Percentiles rank a stretch among this genome's conserved stretches.
These are phyloP conservation scores for Plasmodium chabaudi DNA, from an alignment of 169 alveolate genomes.

Conservation along the genomic window DNA sequence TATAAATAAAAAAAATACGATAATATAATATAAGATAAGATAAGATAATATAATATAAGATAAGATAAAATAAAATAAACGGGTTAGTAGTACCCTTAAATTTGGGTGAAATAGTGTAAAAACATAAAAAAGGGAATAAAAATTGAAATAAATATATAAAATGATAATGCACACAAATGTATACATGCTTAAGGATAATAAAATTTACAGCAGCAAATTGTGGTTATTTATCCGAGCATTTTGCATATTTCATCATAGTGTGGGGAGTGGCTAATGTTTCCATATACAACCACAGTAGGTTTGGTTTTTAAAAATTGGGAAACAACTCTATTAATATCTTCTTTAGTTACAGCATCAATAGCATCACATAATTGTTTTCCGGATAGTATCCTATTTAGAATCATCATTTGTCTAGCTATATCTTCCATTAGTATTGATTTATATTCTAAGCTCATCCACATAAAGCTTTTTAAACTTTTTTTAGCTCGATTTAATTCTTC, in stretches of 20 bases:
- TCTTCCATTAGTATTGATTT: conserved; percentile 88
- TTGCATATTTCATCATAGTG: conserved; percentile 85
- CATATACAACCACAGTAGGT: conserved; percentile 88
- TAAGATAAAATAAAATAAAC: no score
- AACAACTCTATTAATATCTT: conserved; percentile 81
- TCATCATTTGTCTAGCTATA: conserved; percentile 88
- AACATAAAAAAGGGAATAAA: background rate
- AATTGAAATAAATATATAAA: no score
- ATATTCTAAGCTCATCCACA: conserved; percentile 88
- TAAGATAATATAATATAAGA: no score
- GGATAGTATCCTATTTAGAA: conserved; percentile 83
- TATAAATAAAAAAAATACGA: no score
- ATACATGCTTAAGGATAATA: no score
- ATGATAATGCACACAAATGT: no score
- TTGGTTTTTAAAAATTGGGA: conserved; percentile 77
- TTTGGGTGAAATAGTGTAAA: no score
- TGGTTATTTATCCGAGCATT: conserved; percentile 19
- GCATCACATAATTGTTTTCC: conserved; percentile 83
- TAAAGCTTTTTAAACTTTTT: conserved; percentile 85
- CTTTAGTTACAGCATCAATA: conserved; percentile 84
- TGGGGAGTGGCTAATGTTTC: conserved; percentile 85
- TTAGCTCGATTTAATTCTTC: conserved; percentile 90
- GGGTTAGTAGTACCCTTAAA: no score
- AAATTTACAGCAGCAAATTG: no score
- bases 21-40: no score